Base-by-base conservation (phyloP, 345 rosid species). In the Euphorbia tirucalli region DNA sequence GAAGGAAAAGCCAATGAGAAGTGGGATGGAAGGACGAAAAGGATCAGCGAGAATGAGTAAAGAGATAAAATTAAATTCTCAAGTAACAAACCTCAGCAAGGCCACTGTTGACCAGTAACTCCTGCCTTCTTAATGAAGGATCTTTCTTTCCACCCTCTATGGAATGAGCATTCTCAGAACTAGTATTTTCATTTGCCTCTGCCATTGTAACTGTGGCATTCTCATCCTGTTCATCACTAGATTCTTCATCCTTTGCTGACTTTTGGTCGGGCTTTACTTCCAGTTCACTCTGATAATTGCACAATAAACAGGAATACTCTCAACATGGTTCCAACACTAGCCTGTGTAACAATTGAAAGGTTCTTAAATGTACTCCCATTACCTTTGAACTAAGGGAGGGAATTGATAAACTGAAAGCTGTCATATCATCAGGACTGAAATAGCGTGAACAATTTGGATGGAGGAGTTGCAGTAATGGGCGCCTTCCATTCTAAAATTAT, bases 51-150 rank as follows among this genome's bases (percentile, higher is more conserved):
- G 61, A 54, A 63, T 71, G 66, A n/a, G 49, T 27, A 1, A 49
- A 54, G 69, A 75, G 66, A 15, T 37, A 28, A 1, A 37, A 25
- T 30, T 32, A 22, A 65, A 15, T 28, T 27, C n/a, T 6, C 5
- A 48, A 71, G 41, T 30, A 74, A 81, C 83, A 69, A 61, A 93
- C 99, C 99, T 90, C 93, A 66, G 96, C 98, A 79, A 94, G 93
- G 74, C 97, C 93, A 70, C 95, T 90, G 67, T 76, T 70, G 37
- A 94, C 76, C 72, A 94, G 76, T 85, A 94, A 74, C 75, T 94
- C 98, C 69, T 59, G 89, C 77, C 98, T 89, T 82, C 97, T 89
- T 63, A 89, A 21, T 50, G 69, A 71, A 48, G 93, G 85, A 78
- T 94, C 97, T 75, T 91, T 92, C 74, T 94, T 94, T 66, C 97